Evolutionary conservation across 2,329 filamentous ascomycete species (phyloP).

Genomic region (Penicillium concentricum): DNA sequence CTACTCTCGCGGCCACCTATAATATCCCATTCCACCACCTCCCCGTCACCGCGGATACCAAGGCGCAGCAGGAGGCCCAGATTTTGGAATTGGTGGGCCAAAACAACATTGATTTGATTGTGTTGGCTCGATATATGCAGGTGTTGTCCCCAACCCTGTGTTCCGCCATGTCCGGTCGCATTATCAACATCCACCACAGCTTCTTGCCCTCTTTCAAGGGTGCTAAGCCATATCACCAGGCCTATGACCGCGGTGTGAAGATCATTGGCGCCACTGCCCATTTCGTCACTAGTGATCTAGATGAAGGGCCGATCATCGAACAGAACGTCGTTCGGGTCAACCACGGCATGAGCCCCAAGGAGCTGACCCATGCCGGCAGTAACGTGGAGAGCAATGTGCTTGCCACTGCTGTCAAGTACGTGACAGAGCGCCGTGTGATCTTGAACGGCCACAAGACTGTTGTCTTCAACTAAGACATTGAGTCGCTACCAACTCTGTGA

Average conservation of each 20-base stretch:
- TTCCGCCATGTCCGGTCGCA: conserved; percentile 75
- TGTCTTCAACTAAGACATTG: conserved; percentile 58
- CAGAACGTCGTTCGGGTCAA: conserved; percentile 76
- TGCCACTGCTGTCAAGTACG: conserved; percentile 80
- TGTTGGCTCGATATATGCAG: conserved; percentile 85
- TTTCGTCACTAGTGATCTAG: conserved; percentile 80
- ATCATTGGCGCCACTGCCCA: conserved; percentile 84
- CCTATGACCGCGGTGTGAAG: conserved; percentile 81
- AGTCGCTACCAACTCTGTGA: background rate
- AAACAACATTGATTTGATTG: conserved; percentile 73
- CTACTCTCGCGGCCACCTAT: conserved; percentile 67
- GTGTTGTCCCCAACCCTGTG: conserved; percentile 74
- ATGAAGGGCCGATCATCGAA: conserved; percentile 87
- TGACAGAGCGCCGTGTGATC: conserved; percentile 74
- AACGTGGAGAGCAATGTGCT: conserved; percentile 83
- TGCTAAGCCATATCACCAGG: conserved; percentile 84
- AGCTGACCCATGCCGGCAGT: conserved; percentile 74
- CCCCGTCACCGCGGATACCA: conserved; percentile 76
- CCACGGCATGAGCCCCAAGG: conserved; percentile 72
- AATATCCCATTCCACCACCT: conserved; percentile 78
- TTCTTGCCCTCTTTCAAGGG: conserved; percentile 88
- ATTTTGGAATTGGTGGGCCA: conserved; percentile 69
- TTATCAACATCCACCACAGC: conserved; percentile 90
- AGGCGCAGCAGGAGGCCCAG: conserved; percentile 67
- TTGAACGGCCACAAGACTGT: conserved; percentile 78